Evolutionary conservation across 768 basidiomycete genomes (phyloP).

Genomic region (Hygrocybe coccinea): DNA sequence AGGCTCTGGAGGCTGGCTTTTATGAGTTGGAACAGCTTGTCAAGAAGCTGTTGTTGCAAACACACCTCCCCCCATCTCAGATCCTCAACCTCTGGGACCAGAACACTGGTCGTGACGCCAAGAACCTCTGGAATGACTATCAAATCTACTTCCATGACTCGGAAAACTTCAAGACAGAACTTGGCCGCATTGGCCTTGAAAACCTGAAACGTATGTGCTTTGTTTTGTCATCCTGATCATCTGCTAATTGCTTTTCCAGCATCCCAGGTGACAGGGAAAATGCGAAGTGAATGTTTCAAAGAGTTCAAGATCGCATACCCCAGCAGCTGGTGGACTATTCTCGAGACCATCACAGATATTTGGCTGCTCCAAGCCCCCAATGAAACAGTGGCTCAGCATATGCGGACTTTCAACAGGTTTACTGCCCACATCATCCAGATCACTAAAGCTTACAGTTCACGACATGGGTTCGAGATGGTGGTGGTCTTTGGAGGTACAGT

Average conservation of each 20-base stretch:
- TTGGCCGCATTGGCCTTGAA: not conserved
- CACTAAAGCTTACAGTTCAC: not conserved
- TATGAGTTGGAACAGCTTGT: not conserved
- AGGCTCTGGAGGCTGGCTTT: not conserved
- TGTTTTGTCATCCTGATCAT: not conserved
- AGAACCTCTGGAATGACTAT: not conserved
- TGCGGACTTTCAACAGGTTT: not conserved
- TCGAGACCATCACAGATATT: not conserved
- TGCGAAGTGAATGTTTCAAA: not conserved
- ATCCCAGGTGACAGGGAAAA: not conserved
- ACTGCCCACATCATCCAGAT: not conserved
- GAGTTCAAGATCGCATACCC: not conserved
- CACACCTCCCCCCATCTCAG: not conserved
- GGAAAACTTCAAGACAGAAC: not conserved
- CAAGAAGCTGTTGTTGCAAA: not conserved
- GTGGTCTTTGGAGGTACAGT: not conserved
- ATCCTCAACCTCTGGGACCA: not conserved
- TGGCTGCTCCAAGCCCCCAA: not conserved
- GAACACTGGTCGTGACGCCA: not conserved
- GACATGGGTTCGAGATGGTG: not conserved
- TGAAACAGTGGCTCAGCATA: not conserved
- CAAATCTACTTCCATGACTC: not conserved
- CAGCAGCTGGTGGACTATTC: not conserved
- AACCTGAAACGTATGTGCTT: not conserved
- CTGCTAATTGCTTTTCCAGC: not conserved